phyloP scores from a whole-genome alignment of 495 filamentous ascomycete species.

The Tuber indicum region DNA sequence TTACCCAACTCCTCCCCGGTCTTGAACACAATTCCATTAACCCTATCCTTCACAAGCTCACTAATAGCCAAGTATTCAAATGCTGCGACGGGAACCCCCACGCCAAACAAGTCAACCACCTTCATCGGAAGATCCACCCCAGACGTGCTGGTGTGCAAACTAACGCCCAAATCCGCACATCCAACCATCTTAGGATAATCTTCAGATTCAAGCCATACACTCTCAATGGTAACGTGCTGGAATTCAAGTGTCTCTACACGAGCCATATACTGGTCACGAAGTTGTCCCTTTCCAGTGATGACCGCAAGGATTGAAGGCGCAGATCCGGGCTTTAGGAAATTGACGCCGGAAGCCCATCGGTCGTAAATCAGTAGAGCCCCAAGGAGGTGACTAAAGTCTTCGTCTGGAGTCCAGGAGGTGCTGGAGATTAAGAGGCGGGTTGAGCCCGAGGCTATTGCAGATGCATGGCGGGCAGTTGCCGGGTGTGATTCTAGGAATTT shows the following conservation, averaged over 20 bases:
- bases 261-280: constrained; percentile 66
- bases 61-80: constrained; percentile 25
- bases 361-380: constrained; percentile 71
- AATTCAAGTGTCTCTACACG: constrained; percentile 55
- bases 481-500: constrained; percentile 57
- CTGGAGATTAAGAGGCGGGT: constrained; percentile 73
- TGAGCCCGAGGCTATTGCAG: constrained; percentile 51
- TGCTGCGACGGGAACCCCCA: constrained; percentile 78
- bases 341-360: constrained; percentile 43
- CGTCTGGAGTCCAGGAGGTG: constrained; percentile 94
- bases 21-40: constrained; percentile 36
- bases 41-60: constrained; percentile 36
- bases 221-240: constrained; percentile 61
- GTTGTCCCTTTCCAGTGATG: constrained; percentile 89
- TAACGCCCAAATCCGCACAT: constrained; percentile 81
- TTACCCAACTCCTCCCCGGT: constrained; percentile 29
- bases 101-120: constrained; percentile 97
- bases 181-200: constrained; percentile 86
- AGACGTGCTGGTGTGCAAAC: constrained; percentile 83
- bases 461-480: constrained; percentile 53
- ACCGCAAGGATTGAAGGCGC: constrained; percentile 68
- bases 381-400: constrained; percentile 89
- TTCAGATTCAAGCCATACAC: constrained; percentile 71
- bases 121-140: constrained; percentile 99
- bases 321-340: constrained; percentile 37